Conservation (phyloP, 108 stramenopile species). For the Stephanodiscus minutulus region DNA sequence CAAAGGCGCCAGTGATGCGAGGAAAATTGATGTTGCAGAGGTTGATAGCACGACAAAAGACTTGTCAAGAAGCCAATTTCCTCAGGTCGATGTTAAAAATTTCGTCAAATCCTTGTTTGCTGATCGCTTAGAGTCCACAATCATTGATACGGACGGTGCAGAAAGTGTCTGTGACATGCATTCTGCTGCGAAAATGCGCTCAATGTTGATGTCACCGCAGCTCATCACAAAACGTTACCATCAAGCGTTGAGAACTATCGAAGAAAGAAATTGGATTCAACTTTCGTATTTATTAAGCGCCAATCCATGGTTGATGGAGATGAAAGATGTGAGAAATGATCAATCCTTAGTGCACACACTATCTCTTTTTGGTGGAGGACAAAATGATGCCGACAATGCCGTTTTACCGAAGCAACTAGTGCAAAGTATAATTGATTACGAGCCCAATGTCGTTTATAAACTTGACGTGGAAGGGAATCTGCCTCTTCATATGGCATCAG, state of each 20-base stretch:
- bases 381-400: constrained; percentile 19
- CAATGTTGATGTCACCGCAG: constrained; percentile 77
- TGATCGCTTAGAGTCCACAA: constrained; percentile 21
- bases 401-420: constrained; percentile 55
- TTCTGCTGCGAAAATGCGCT: constrained; percentile 32
- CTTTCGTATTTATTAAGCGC: constrained; percentile 74
- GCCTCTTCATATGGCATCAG: constrained; percentile 84
- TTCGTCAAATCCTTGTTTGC: constrained; percentile 30
- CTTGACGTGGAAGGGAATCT: constrained; percentile 86
- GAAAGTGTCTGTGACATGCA: constrained; percentile 46
- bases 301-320: constrained; percentile 86
- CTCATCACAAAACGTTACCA: constrained; percentile 76
- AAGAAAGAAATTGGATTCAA: constrained; percentile 78
- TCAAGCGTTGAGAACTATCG: constrained; percentile 81
- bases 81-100: constrained; percentile 32
- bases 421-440: constrained; percentile 58
- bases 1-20: neutral
- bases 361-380: constrained; percentile 68
- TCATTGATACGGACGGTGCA: constrained; percentile 82
- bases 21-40: neutral
- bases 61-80: neutral
- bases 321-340: constrained; percentile 81
- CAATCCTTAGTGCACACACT: constrained; percentile 83
- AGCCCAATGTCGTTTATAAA: constrained; percentile 74
- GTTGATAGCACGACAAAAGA: neutral